These are phyloP conservation scores for Pseudogymnoascus sp. DNA, from an alignment of 2,329 filamentous ascomycete genomes.

Conservation along the genomic window DNA sequence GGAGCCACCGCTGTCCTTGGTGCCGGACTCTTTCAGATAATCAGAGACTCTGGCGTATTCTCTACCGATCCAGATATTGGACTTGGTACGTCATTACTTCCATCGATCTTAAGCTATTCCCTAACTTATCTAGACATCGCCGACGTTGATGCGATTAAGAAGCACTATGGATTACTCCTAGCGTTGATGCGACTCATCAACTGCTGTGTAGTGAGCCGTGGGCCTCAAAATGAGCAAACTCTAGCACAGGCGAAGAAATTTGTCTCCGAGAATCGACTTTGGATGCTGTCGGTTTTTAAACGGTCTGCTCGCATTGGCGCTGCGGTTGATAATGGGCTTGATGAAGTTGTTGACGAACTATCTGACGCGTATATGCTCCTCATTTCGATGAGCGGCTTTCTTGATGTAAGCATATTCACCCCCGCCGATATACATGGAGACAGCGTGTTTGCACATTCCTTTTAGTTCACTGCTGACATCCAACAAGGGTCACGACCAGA, in stretches of 20 bases:
- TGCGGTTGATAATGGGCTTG: slow-evolving; percentile 37
- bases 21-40: slow-evolving; percentile 72
- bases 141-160: slow-evolving; percentile 23
- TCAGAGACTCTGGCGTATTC: slow-evolving; percentile 80
- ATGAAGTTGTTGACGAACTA: slow-evolving; percentile 61
- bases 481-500: not conserved
- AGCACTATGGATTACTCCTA: slow-evolving; percentile 65
- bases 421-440: not conserved
- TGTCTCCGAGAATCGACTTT: slow-evolving; percentile 69
- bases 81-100: slow-evolving; percentile 42
- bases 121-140: slow-evolving; percentile 24
- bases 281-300: slow-evolving; percentile 86
- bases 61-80: slow-evolving; percentile 86
- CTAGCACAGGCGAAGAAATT: slow-evolving; percentile 70
- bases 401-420: slow-evolving; percentile 57
- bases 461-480: not conserved
- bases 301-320: slow-evolving; percentile 69
- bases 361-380: slow-evolving; percentile 79
- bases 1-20: slow-evolving; percentile 84
- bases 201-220: slow-evolving; percentile 70
- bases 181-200: slow-evolving; percentile 74
- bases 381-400: slow-evolving; percentile 71
- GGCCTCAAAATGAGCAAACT: slow-evolving; percentile 66
- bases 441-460: not conserved
- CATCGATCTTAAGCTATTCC: not conserved